Conservation (phyloP, 1,284 basidiomycete species). For the Ganoderma lucidum region DNA sequence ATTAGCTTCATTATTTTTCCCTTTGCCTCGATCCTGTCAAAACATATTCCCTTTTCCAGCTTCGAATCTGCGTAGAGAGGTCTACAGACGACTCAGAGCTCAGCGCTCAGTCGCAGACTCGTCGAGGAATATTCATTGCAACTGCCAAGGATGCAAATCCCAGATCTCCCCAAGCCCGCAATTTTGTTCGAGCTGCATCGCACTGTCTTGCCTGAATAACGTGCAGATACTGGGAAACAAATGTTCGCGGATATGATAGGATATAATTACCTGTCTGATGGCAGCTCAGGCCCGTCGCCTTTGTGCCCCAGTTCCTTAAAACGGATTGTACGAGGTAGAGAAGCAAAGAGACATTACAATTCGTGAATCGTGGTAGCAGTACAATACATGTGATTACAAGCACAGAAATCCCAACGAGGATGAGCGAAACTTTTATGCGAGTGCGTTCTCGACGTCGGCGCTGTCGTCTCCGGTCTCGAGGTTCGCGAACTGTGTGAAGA, state of each 20-base stretch:
- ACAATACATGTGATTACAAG: slow-evolving; percentile 29
- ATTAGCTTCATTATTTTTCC: not conserved
- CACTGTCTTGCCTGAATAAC: not conserved
- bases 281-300: not conserved
- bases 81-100: not conserved
- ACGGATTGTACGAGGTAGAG: not conserved
- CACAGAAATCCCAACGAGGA: slow-evolving; percentile 18
- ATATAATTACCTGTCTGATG: not conserved
- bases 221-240: not conserved
- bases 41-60: not conserved
- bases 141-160: not conserved
- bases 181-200: not conserved
- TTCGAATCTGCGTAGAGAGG: not conserved
- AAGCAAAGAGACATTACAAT: slow-evolving; percentile 26
- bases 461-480: slow-evolving; percentile 88
- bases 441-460: slow-evolving; percentile 90
- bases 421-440: slow-evolving; percentile 57
- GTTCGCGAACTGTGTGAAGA: slow-evolving; percentile 73
- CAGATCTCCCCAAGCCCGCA: not conserved
- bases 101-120: not conserved
- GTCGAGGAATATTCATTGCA: not conserved
- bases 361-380: slow-evolving; percentile 18
- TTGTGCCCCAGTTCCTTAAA: not conserved
- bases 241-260: not conserved
- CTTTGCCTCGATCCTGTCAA: not conserved